phyloP scores from a whole-genome alignment of 1,284 basidiomycete genomes.

The Neotropicomus parvogracilis region DNA sequence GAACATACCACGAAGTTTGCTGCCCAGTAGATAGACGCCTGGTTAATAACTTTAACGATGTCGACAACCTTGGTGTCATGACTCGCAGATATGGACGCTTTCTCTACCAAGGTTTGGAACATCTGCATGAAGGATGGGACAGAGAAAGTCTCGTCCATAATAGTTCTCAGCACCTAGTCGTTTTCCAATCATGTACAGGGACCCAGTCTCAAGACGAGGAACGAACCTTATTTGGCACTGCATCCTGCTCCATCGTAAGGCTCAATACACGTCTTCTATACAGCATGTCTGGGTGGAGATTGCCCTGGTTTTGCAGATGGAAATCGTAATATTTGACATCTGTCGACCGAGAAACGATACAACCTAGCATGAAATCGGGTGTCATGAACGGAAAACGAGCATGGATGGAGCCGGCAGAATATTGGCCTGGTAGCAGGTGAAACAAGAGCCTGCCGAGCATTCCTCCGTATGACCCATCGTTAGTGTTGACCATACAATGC shows the following conservation, averaged over 20 bases:
- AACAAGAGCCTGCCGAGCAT: slow-evolving; percentile 71
- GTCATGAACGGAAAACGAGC: slow-evolving; percentile 66
- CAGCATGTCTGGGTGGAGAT: background rate
- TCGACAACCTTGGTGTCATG: slow-evolving; percentile 47
- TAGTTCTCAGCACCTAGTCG: slow-evolving; percentile 11
- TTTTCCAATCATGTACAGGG: background rate
- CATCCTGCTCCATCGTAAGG: slow-evolving; percentile 17
- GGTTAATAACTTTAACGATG: slow-evolving; percentile 68
- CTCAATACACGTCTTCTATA: slow-evolving; percentile 22
- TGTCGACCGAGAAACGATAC: slow-evolving; percentile 14
- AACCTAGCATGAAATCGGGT: slow-evolving; percentile 36
- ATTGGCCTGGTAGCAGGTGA: slow-evolving; percentile 65
- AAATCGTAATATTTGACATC: slow-evolving; percentile 26
- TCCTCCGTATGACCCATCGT: slow-evolving; percentile 71
- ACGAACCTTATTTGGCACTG: slow-evolving; percentile 18
- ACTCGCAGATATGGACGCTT: slow-evolving; percentile 32
- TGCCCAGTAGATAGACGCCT: slow-evolving; percentile 64
- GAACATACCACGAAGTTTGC: slow-evolving; percentile 54
- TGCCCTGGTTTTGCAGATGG: slow-evolving; percentile 9
- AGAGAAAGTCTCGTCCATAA: slow-evolving; percentile 14
- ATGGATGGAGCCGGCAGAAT: slow-evolving; percentile 54
- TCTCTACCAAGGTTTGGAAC: slow-evolving; percentile 15
- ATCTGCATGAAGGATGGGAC: slow-evolving; percentile 11
- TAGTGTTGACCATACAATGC: slow-evolving; percentile 59
- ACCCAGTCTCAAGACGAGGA: background rate